phyloP scores from a whole-genome alignment of 306 rosid genomes.

The Cucumis hystrix region DNA sequence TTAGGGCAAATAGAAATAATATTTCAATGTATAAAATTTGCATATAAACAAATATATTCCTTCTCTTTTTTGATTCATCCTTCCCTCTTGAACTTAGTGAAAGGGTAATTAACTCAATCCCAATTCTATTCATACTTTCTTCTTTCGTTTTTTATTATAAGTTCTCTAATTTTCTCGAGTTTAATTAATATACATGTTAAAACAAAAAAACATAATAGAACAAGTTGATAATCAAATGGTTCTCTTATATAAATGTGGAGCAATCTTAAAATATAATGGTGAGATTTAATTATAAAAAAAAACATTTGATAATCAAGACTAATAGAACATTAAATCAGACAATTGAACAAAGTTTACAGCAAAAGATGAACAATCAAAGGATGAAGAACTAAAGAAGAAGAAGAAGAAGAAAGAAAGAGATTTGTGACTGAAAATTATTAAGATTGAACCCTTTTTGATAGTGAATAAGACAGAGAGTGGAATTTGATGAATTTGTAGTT shows the following conservation, averaged over 20 bases:
- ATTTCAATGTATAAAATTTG: too few relatives aligned
- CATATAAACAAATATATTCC: not conserved
- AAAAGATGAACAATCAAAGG: not conserved
- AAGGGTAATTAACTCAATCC: not conserved
- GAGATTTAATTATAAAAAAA: too few relatives aligned
- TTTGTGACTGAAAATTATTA: not conserved
- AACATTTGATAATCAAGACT: not conserved
- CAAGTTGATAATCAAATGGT: not conserved
- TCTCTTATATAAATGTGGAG: not conserved
- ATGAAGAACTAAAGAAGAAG: not conserved
- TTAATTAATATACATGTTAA: not conserved
- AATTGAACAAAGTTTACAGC: not conserved
- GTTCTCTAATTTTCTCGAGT: not conserved
- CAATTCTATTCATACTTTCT: not conserved
- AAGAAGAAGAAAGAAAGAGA: not conserved
- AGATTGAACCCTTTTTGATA: not conserved
- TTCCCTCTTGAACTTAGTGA: not conserved
- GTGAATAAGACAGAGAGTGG: not conserved
- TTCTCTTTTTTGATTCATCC: not conserved
- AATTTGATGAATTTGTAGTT: not conserved
- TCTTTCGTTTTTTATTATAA: not conserved
- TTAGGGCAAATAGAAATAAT: too few relatives aligned
- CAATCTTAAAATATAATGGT: not conserved
- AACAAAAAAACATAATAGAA: not conserved
- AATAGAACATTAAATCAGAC: not conserved